These are phyloP conservation scores for Fusarium avenaceum DNA, from an alignment of 2,329 filamentous ascomycete species.

Conservation along the genomic window DNA sequence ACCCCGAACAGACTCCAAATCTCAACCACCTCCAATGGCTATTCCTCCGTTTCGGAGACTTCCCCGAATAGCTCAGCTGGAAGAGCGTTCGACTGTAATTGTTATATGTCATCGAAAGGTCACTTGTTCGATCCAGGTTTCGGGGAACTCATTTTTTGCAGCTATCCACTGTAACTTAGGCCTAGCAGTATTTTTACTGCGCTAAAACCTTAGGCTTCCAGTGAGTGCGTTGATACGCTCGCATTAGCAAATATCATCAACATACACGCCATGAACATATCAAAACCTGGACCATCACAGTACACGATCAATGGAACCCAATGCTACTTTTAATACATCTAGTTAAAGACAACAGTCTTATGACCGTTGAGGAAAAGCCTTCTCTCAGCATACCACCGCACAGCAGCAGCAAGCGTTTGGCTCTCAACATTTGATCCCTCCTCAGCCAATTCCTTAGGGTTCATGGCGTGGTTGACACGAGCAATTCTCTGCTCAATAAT, in stretches of 20 bases:
- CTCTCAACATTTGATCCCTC: slow-evolving; percentile 88
- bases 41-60: slow-evolving; percentile 31
- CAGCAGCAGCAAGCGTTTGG: slow-evolving; percentile 83
- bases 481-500: slow-evolving; percentile 89
- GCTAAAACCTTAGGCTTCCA: too few species aligned
- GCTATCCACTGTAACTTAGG: too few species aligned
- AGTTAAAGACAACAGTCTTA: slow-evolving; percentile 83
- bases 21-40: slow-evolving; percentile 23
- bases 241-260: not conserved
- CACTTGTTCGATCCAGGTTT: slow-evolving; percentile 50
- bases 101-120: slow-evolving; percentile 36
- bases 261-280: too few species aligned
- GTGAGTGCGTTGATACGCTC: not conserved
- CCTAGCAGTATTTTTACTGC: too few species aligned
- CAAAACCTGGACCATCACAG: too few species aligned
- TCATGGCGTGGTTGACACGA: slow-evolving; percentile 82
- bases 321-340: slow-evolving; percentile 12
- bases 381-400: slow-evolving; percentile 86
- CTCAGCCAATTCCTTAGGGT: slow-evolving; percentile 80
- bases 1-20: not conserved
- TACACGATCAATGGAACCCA: not conserved
- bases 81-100: slow-evolving; percentile 32
- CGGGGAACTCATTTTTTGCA: slow-evolving; percentile 42
- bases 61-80: slow-evolving; percentile 50
- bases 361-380: slow-evolving; percentile 82